Evolutionary conservation across 768 basidiomycete genomes (phyloP).

Genomic region (Boletus subparvulus): DNA sequence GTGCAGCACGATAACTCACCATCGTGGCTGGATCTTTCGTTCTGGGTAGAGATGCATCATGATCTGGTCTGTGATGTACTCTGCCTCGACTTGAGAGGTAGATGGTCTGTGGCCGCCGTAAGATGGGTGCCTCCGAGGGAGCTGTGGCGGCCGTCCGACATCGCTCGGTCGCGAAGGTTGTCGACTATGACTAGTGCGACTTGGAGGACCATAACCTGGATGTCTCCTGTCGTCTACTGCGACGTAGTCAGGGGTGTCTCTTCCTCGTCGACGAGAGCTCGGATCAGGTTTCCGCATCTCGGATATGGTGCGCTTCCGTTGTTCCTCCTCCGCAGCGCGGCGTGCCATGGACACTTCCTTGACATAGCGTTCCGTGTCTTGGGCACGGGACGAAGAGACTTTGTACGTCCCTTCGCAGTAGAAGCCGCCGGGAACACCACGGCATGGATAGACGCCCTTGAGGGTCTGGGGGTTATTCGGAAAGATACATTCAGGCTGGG

Average conservation of each 20-base stretch:
- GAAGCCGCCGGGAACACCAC: constrained; percentile 35
- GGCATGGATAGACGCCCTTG: constrained; percentile 34
- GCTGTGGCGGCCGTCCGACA: constrained; percentile 14
- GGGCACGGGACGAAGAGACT: constrained; percentile 33
- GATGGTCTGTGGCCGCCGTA: constrained; percentile 15
- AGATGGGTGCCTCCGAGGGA: constrained; percentile 13
- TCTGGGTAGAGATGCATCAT: constrained; percentile 37
- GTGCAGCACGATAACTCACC: constrained; percentile 19
- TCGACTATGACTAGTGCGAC: not conserved
- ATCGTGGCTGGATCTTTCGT: constrained; percentile 32
- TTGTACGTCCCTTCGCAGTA: constrained; percentile 37
- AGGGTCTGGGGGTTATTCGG: constrained; percentile 31
- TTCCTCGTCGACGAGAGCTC: constrained; percentile 15
- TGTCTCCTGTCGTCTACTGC: constrained; percentile 5
- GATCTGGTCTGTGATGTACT: constrained; percentile 35
- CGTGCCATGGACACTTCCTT: constrained; percentile 26
- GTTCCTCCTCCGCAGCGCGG: constrained; percentile 28
- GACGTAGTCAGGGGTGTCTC: constrained; percentile 9
- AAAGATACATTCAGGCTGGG: constrained; percentile 32
- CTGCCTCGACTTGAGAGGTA: constrained; percentile 31
- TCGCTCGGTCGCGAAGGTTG: constrained; percentile 20
- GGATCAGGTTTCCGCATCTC: constrained; percentile 28
- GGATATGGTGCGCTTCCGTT: constrained; percentile 29
- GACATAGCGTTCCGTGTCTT: constrained; percentile 33
- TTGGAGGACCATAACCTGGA: constrained; percentile 1